Percentiles rank a stretch among this genome's conserved stretches.
Conservation (phyloP, 345 rosid species). For the Citrus hindsii region DNA sequence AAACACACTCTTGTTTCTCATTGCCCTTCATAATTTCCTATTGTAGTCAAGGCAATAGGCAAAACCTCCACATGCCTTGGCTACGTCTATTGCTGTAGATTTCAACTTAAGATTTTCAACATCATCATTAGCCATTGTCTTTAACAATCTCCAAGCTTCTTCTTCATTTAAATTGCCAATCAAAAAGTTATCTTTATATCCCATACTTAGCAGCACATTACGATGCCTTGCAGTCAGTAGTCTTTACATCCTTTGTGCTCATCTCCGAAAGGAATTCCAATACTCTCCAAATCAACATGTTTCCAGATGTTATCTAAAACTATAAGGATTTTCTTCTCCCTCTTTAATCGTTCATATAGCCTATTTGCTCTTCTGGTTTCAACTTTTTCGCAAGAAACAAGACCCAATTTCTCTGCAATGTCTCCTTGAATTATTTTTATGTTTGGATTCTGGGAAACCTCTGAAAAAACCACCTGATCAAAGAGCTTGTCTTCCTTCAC, state of each 20-base stretch:
- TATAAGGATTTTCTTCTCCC: neutral
- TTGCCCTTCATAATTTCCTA: slow-evolving; percentile 20
- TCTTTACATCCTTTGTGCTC: neutral
- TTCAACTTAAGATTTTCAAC: neutral
- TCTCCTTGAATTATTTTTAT: neutral
- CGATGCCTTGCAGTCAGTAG: neutral
- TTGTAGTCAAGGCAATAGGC: slow-evolving; percentile 20
- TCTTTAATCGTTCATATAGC: neutral
- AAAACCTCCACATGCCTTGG: slow-evolving; percentile 27
- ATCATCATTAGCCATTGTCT: neutral
- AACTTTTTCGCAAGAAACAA: neutral
- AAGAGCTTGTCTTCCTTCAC: too few species aligned
- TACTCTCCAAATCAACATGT: neutral
- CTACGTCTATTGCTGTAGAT: slow-evolving; percentile 4
- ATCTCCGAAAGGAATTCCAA: neutral
- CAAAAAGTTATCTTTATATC: neutral
- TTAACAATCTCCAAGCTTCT: neutral
- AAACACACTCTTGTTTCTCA: neutral
- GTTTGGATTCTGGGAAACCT: neutral
- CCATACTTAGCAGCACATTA: neutral
- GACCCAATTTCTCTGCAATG: neutral
- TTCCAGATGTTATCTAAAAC: neutral
- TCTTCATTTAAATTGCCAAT: neutral
- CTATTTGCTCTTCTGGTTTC: neutral
- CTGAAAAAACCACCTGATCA: too few species aligned